Base-by-base conservation (phyloP, 2,329 filamentous ascomycete genomes). In the Escovopsis sp. region DNA sequence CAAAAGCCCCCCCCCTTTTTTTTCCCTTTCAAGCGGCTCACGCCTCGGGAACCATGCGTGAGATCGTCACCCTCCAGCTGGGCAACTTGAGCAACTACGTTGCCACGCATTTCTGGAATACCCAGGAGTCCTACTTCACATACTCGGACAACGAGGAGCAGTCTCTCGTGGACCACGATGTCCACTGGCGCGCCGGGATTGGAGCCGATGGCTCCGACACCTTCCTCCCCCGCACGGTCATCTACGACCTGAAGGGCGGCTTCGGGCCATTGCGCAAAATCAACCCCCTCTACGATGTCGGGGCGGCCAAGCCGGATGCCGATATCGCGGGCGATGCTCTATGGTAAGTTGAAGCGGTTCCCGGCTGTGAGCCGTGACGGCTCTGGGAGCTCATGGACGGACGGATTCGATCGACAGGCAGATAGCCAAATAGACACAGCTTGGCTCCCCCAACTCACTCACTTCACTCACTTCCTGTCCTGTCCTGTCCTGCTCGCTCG, bases 91-190 rank as follows among this genome's bases (percentile, higher is more conserved):
- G 84, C 59, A 98, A 98, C 61, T 94, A 95, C 55, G 67, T 93
- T 19, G 88, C 83, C 28, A 93, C 88, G 0, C 91, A 98, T 66
- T 98, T 95, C 61, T 98, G 91, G 91, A 98, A 98, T 55, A 72
- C 84, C 6, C 89, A 94, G 83, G 91, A 98, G 69, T 94, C 89
- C 1, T 98, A 98, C 63, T 96, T 96, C 58, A 95, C 88, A 12
- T 96, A 95, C 55, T 70, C 69, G 2, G 67, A 40, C 38, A 39
- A 73, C 38, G 47, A 62, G n/a, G 55, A 59, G 10, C 45, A 53
- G 12, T 53, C 60, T 0, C 47, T 47, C 3, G 48, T 66, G 1
- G 59, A 66, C 36, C 69, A 80, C 48, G 68, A 84, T 57, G 70
- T 96, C 40, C 86, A 94, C 59, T 98, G 94, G 65, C 75, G 89